Evolutionary conservation across 108 stramenopile species (phyloP).

Genomic region (Cylindrotheca fusiformis): DNA sequence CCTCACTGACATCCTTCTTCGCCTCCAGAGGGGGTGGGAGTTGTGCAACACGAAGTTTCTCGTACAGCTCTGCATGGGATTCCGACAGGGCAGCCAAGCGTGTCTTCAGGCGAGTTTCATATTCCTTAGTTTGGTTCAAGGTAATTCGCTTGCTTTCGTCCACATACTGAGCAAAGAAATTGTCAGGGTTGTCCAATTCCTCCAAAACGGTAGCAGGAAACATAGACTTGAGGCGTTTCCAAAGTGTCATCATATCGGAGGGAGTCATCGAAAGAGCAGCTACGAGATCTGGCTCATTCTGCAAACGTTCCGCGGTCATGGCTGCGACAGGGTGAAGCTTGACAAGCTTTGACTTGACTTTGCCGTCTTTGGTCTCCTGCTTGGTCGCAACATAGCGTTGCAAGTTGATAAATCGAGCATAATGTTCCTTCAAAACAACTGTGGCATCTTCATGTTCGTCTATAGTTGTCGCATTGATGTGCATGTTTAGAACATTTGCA

Average conservation of each 20-base stretch:
- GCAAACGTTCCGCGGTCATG: slow-evolving; percentile 88
- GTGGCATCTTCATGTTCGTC: slow-evolving; percentile 65
- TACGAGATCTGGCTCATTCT: slow-evolving; percentile 68
- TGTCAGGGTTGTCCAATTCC: slow-evolving; percentile 90
- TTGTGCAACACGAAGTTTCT: slow-evolving; percentile 71
- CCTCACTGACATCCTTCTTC: slow-evolving; percentile 83
- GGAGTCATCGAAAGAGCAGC: slow-evolving; percentile 94
- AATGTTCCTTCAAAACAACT: slow-evolving; percentile 87
- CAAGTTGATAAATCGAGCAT: slow-evolving; percentile 96
- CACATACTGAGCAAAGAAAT: slow-evolving; percentile 83
- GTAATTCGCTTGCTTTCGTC: slow-evolving; percentile 91
- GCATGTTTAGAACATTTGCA: slow-evolving; percentile 84
- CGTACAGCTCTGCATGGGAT: slow-evolving; percentile 83
- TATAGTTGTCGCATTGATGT: slow-evolving; percentile 68
- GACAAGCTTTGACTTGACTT: slow-evolving; percentile 71
- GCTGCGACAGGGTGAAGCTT: slow-evolving; percentile 96
- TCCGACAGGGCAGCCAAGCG: slow-evolving; percentile 76
- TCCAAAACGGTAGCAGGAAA: slow-evolving; percentile 81
- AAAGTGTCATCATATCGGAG: slow-evolving; percentile 91
- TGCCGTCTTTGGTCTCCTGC: slow-evolving; percentile 81
- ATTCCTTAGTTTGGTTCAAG: slow-evolving; percentile 94
- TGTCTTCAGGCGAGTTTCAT: slow-evolving; percentile 91
- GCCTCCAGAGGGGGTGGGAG: slow-evolving; percentile 74
- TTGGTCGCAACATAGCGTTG: slow-evolving; percentile 93
- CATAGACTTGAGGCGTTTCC: slow-evolving; percentile 82